Base-by-base conservation (phyloP, 83 land plant genomes). In the Larix sibirica region DNA sequence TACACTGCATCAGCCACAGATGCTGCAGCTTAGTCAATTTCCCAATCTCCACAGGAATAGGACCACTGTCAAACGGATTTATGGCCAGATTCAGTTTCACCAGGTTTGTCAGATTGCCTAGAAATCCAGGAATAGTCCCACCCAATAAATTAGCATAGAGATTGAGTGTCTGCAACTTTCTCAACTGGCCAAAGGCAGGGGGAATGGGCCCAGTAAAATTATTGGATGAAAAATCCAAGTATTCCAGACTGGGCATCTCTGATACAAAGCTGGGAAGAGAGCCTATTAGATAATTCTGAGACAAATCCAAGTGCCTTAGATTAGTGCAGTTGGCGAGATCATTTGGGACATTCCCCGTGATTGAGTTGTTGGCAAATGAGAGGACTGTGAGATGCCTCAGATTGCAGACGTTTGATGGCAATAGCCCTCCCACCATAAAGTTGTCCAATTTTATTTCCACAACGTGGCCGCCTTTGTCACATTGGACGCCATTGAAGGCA, bases 141-240 rank as follows among this genome's bases (percentile, higher is more conserved):
- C 89, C 79, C 80, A 90, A 83, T 9, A 82, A 84, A 50, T 89
- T 91, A 28, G 44, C 18, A 40, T 84, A 86, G 36, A 91, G 68
- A 66, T 87, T 86, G 62, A 93, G 83, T 28, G 59, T n/a, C 64
- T 56, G 62, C 73, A 93, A 81, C 26, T 77, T 60, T 23, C n/a
- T 61, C 13, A 93, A 82, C 12, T 83, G 24, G 0, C 87, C 88
- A 1, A 93, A 68, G n/a, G 80, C 85, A 74, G 79, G 82, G 16
- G 93, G 95, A 64, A 93, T 60, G 79, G 82, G 40, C 16, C 92
- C 94, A 0, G 85, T 65, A 84, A 91, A 86, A 66, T 13, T 61
- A 44, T 91, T 93, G 83, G 82, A 62, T 58, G 95, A 90, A 3
- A 93, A 50, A 81, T 93, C 91, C 38, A 93, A 82, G 12, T 68